These are phyloP conservation scores for Lipomyces chichibuensis DNA, from an alignment of 805 yeast genomes.

Conservation along the genomic window DNA sequence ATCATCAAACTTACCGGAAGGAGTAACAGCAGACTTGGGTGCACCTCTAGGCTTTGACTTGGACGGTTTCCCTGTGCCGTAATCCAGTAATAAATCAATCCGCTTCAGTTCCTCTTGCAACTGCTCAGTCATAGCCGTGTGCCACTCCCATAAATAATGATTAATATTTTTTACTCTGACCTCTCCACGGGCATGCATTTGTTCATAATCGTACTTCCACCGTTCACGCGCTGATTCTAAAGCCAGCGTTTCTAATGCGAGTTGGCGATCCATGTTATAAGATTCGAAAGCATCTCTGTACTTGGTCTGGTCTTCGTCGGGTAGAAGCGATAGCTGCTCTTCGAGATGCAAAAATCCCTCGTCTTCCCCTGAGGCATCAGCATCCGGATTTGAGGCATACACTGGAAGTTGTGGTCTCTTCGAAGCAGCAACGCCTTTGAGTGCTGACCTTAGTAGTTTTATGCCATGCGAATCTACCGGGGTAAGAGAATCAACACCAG, in stretches of 20 bases:
- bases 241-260: slow-evolving; percentile 73
- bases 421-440: slow-evolving; percentile 25
- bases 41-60: slow-evolving; percentile 35
- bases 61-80: slow-evolving; percentile 15
- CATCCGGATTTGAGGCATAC: slow-evolving; percentile 6
- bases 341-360: slow-evolving; percentile 61
- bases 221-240: slow-evolving; percentile 82
- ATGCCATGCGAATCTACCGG: slow-evolving; percentile 33
- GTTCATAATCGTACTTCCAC: slow-evolving; percentile 85
- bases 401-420: slow-evolving; percentile 26
- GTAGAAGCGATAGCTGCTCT: slow-evolving; percentile 48
- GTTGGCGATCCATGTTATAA: slow-evolving; percentile 76
- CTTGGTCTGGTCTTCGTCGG: slow-evolving; percentile 48
- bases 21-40: not conserved
- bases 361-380: slow-evolving; percentile 5
- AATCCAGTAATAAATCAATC: slow-evolving; percentile 44
- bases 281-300: slow-evolving; percentile 71
- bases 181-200: slow-evolving; percentile 61
- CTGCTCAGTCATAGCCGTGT: slow-evolving; percentile 68
- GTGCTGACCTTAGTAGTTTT: slow-evolving; percentile 27
- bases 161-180: slow-evolving; percentile 61
- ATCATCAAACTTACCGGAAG: not conserved
- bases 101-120: slow-evolving; percentile 66
- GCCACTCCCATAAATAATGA: slow-evolving; percentile 83
- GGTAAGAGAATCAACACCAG: slow-evolving; percentile 26